These are phyloP conservation scores for Phyllosticta citriasiana DNA, from an alignment of 2,329 filamentous ascomycete species.

Conservation along the genomic window DNA sequence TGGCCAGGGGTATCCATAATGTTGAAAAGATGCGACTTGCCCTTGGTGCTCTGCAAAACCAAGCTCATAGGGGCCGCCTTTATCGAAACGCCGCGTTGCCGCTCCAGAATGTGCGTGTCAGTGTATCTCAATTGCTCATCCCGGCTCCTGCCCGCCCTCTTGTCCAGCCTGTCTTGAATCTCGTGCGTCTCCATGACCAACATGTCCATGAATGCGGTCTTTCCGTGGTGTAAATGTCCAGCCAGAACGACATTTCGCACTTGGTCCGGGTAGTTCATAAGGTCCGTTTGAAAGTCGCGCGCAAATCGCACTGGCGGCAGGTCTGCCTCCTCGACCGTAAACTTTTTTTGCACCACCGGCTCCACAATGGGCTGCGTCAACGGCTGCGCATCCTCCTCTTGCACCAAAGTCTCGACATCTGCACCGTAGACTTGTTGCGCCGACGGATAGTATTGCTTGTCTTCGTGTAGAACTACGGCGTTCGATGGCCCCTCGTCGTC, in stretches of 20 bases:
- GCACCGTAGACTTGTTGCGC: conserved; percentile 89
- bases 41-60: conserved; percentile 75
- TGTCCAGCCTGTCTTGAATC: conserved; percentile 66
- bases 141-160: conserved; percentile 66
- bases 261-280: conserved; percentile 94
- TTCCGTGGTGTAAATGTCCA: conserved; percentile 92
- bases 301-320: conserved; percentile 82
- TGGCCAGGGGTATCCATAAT: conserved; percentile 94
- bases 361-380: conserved; percentile 88
- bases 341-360: conserved; percentile 90
- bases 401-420: conserved; percentile 89
- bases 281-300: conserved; percentile 83
- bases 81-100: conserved; percentile 81
- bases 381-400: conserved; percentile 94
- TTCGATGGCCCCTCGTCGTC: conserved; percentile 89
- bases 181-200: conserved; percentile 92
- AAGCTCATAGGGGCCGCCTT: conserved; percentile 93
- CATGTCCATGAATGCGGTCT: conserved; percentile 98
- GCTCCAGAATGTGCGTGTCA: conserved; percentile 79
- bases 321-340: conserved; percentile 84
- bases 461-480: conserved; percentile 94
- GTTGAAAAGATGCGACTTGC: conserved; percentile 92
- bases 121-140: conserved; percentile 94
- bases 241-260: conserved; percentile 86
- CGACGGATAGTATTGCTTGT: conserved; percentile 99